phyloP scores from a whole-genome alignment of 768 basidiomycete genomes.

The Kwoniella europaea region DNA sequence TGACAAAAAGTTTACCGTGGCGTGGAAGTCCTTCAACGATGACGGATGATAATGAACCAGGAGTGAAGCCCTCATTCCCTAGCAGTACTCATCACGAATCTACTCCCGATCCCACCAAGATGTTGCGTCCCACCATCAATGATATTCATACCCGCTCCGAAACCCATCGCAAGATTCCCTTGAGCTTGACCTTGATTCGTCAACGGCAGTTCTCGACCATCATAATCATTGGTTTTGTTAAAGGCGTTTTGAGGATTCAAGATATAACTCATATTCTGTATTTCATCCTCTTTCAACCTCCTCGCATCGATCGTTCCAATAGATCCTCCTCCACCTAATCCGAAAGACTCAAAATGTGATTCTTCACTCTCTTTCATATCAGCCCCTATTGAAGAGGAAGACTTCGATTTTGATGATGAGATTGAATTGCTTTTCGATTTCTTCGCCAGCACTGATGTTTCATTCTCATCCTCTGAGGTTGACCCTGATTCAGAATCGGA shows the following conservation, averaged over 20 bases:
- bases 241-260: background rate
- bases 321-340: conserved; percentile 6
- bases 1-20: no score
- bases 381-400: no score
- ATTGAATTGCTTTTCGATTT: background rate
- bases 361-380: background rate
- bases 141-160: background rate
- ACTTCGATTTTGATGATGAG: no score
- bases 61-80: conserved; percentile 2
- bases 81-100: conserved; percentile 17
- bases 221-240: no score
- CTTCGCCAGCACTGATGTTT: background rate
- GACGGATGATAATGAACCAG: background rate
- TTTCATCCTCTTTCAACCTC: conserved; percentile 9
- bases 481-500: conserved; percentile 1
- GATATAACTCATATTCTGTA: conserved; percentile 17
- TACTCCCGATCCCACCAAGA: conserved; percentile 15
- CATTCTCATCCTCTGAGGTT: background rate
- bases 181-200: background rate
- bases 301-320: conserved; percentile 1
- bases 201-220: no score
- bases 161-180: background rate
- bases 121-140: conserved; percentile 1
- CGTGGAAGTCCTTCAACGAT: no score
- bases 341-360: background rate